A percentile compares a stretch with the other conserved stretches of the same genome.
These are phyloP conservation scores for Citrus sinensis DNA, from an alignment of 345 rosid species.

Conservation along the genomic window DVS_A1.0 CM039166.1:13175501-13176000, in stretches of 20 bases:
- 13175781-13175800: no score
- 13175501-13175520: background rate
- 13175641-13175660: background rate
- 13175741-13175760: background rate
- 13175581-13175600: background rate
- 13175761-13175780: no score
- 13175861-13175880: no score
- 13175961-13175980: no score
- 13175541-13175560: background rate
- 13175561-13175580: background rate
- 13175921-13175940: no score
- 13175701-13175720: background rate
- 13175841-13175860: no score
- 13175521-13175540: background rate
- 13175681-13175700: background rate
- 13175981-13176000: no score
- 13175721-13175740: background rate
- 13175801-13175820: no score
- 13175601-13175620: background rate
- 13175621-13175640: background rate
- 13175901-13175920: no score
- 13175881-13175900: no score
- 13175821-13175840: no score
- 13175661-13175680: constrained; percentile 2
- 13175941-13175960: no score